Conservation (phyloP, 1,284 basidiomycete genomes). For the Cutaneotrichosporon arboriforme region DNA sequence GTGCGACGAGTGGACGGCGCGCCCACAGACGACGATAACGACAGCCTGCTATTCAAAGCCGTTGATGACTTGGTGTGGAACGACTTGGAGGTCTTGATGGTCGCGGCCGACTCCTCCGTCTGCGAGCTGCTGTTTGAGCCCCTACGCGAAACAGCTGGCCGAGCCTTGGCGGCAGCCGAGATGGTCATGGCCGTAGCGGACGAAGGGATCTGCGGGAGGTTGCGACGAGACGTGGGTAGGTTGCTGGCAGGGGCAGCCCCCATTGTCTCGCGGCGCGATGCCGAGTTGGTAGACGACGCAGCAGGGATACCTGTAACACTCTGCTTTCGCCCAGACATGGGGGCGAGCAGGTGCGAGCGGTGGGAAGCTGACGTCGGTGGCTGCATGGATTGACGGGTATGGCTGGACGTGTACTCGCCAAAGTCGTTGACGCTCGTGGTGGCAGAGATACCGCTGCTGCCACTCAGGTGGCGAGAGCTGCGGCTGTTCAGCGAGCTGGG, state of each 20-base stretch:
- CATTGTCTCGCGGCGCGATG: slow-evolving; percentile 14
- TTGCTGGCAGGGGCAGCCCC: slow-evolving; percentile 4
- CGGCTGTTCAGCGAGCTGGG: slow-evolving; percentile 16
- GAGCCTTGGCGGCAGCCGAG: slow-evolving; percentile 37
- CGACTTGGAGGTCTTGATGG: slow-evolving; percentile 34
- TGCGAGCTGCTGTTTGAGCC: slow-evolving; percentile 16
- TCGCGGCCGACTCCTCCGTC: slow-evolving; percentile 13
- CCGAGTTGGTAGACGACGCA: slow-evolving; percentile 4
- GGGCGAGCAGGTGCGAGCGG: slow-evolving; percentile 36
- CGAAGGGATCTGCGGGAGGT: slow-evolving; percentile 52
- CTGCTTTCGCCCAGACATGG: slow-evolving; percentile 33
- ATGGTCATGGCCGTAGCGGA: slow-evolving; percentile 37
- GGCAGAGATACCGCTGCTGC: slow-evolving; percentile 3
- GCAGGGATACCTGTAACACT: slow-evolving; percentile 17
- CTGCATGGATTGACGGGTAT: slow-evolving; percentile 13
- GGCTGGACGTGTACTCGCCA: slow-evolving; percentile 12
- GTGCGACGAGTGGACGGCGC: slow-evolving; percentile 25
- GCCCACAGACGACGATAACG: slow-evolving; percentile 39
- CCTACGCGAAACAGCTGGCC: slow-evolving; percentile 15
- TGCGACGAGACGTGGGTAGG: slow-evolving; percentile 54
- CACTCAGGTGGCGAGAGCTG: slow-evolving; percentile 4
- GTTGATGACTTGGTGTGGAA: slow-evolving; percentile 35
- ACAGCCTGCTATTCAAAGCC: slow-evolving; percentile 25
- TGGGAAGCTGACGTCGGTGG: slow-evolving; percentile 27
- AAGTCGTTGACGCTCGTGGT: slow-evolving; percentile 8